A percentile compares a stretch with the other conserved stretches of the same genome.
Evolutionary conservation across 2,329 filamentous ascomycete species (phyloP).

Genomic region (Ophiostoma populinum): DNA sequence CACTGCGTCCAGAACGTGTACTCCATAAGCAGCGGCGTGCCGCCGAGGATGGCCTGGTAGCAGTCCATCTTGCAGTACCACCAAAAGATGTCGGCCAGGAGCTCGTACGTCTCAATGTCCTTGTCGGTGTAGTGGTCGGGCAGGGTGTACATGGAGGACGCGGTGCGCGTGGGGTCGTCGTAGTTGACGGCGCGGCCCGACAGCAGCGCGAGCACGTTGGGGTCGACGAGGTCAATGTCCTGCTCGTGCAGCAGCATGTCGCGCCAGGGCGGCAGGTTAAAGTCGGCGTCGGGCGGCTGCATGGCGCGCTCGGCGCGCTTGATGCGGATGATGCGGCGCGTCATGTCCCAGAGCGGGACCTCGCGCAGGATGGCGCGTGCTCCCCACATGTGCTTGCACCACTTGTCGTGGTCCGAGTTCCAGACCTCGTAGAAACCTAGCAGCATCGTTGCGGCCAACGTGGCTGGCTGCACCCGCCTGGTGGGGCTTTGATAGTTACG

Average conservation of each 20-base stretch:
- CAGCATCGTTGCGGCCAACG: conserved; percentile 72
- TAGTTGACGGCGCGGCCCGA: conserved; percentile 23
- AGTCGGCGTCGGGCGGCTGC: not conserved
- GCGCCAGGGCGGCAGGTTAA: too few species aligned
- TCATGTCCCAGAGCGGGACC: conserved; percentile 60
- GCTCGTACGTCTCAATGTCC: conserved; percentile 67
- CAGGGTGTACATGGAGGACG: conserved; percentile 6
- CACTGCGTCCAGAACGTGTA: conserved; percentile 73
- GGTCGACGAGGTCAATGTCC: conserved; percentile 24
- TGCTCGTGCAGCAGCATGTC: conserved; percentile 8
- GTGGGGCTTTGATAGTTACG: conserved; percentile 53
- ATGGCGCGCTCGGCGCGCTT: conserved; percentile 24
- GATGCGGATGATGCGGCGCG: conserved; percentile 49
- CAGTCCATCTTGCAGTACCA: conserved; percentile 92
- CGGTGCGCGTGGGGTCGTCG: conserved; percentile 16
- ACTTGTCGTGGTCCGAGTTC: conserved; percentile 86
- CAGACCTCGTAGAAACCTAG: conserved; percentile 89
- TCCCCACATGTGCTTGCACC: conserved; percentile 82
- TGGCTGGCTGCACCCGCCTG: conserved; percentile 58
- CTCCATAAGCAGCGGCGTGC: conserved; percentile 69
- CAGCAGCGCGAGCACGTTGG: conserved; percentile 23
- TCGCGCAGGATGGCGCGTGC: conserved; percentile 69
- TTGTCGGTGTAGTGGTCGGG: conserved; percentile 23
- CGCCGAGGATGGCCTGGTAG: conserved; percentile 78
- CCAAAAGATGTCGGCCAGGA: conserved; percentile 78